phyloP scores from a whole-genome alignment of 345 rosid genomes.

The Erucastrum elatum region DNA sequence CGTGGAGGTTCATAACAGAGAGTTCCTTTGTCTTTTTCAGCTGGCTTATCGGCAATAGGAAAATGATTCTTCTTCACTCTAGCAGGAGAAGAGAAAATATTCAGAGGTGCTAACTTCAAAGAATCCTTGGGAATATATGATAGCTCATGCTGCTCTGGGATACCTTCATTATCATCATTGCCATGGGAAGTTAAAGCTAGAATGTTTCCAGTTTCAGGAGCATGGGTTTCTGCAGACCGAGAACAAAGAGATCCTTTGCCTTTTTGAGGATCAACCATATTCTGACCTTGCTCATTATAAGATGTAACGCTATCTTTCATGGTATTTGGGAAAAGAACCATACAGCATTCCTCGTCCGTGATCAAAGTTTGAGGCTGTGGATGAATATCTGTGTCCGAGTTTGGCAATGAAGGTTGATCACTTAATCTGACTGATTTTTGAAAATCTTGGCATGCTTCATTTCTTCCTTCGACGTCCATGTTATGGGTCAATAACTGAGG shows the following conservation, averaged over 20 bases:
- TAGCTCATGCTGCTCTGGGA: slow-evolving; percentile 47
- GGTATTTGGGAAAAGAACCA: slow-evolving; percentile 69
- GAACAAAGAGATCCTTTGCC: slow-evolving; percentile 40
- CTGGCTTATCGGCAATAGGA: slow-evolving; percentile 43
- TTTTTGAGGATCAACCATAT: slow-evolving; percentile 43
- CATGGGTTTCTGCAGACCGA: slow-evolving; percentile 44
- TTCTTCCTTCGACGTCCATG: slow-evolving; percentile 45
- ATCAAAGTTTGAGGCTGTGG: slow-evolving; percentile 57
- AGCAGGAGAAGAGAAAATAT: slow-evolving; percentile 51
- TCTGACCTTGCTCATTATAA: slow-evolving; percentile 45
- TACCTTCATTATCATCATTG: slow-evolving; percentile 40
- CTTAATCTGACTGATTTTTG: slow-evolving; percentile 48
- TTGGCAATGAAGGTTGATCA: slow-evolving; percentile 49
- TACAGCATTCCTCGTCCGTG: slow-evolving; percentile 89
- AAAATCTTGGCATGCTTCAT: slow-evolving; percentile 46
- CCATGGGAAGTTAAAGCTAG: slow-evolving; percentile 48
- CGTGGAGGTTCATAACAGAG: slow-evolving; percentile 98
- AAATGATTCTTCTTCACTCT: slow-evolving; percentile 39
- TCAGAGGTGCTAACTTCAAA: slow-evolving; percentile 61
- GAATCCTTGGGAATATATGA: slow-evolving; percentile 55
- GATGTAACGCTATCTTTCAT: slow-evolving; percentile 44
- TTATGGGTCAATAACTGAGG: slow-evolving; percentile 49
- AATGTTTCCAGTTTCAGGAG: slow-evolving; percentile 44
- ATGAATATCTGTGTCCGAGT: slow-evolving; percentile 41
- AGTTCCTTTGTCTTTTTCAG: slow-evolving; percentile 61